Evolutionary conservation across 2,329 filamentous ascomycete species (phyloP).

Genomic region (Setomelanomma holmii): DNA sequence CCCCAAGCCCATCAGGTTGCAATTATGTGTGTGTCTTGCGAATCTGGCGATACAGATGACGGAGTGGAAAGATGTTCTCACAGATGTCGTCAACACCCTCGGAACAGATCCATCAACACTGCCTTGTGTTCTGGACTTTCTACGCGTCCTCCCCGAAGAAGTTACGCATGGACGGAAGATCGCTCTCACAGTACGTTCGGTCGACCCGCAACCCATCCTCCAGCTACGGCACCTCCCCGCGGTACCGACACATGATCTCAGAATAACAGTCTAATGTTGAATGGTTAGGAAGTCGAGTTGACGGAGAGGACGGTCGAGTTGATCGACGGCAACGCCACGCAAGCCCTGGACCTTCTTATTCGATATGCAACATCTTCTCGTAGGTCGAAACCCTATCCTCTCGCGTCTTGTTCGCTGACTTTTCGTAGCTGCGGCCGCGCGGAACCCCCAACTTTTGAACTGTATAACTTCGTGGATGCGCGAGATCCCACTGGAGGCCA

Average conservation of each 20-base stretch:
- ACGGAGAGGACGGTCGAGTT: slow-evolving; percentile 84
- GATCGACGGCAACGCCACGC: slow-evolving; percentile 85
- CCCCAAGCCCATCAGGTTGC: slow-evolving; percentile 78
- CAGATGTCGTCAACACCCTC: slow-evolving; percentile 79
- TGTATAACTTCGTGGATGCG: slow-evolving; percentile 97
- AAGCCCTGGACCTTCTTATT: slow-evolving; percentile 85
- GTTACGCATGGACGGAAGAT: slow-evolving; percentile 99
- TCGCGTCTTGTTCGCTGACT: slow-evolving; percentile 15
- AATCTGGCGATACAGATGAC: slow-evolving; percentile 96
- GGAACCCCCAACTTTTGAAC: slow-evolving; percentile 89
- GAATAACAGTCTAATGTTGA: slow-evolving; percentile 52
- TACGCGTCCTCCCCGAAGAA: slow-evolving; percentile 96
- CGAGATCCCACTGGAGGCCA: slow-evolving; percentile 83
- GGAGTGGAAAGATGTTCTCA: slow-evolving; percentile 91
- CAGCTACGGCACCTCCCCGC: slow-evolving; percentile 46
- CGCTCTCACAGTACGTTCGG: slow-evolving; percentile 95
- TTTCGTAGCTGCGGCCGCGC: slow-evolving; percentile 68
- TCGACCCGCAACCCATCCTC: slow-evolving; percentile 50
- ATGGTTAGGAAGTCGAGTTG: slow-evolving; percentile 88
- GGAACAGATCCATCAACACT: slow-evolving; percentile 79
- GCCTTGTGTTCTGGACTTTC: slow-evolving; percentile 90
- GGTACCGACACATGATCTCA: slow-evolving; percentile 44
- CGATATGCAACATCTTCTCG: slow-evolving; percentile 92
- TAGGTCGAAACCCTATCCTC: slow-evolving; percentile 59
- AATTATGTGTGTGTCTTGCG: slow-evolving; percentile 92